These are phyloP conservation scores for Elaeis guineensis DNA, from an alignment of 176 grass and related monocot genomes.

Conservation along the genomic window DNA sequence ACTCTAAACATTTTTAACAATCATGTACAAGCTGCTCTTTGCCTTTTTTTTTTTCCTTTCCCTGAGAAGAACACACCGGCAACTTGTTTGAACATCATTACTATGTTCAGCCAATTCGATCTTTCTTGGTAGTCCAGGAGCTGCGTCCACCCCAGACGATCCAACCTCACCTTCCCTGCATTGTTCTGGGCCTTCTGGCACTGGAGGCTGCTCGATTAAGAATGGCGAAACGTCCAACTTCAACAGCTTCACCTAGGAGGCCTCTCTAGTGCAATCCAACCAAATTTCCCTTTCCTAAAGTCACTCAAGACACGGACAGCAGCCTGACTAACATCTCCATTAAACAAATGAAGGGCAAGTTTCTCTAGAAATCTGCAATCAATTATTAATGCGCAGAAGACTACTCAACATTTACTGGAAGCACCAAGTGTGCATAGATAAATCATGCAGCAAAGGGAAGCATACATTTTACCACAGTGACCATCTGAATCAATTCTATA, in stretches of 20 bases:
- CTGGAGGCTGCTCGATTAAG: no score
- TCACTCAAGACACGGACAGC: slow-evolving; percentile 75
- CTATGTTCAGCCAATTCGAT: no score
- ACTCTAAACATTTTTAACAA: no score
- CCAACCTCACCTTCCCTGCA: no score
- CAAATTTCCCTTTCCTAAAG: slow-evolving; percentile 89
- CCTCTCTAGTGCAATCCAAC: slow-evolving; percentile 77
- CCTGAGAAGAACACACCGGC: no score
- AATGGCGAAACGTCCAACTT: no score
- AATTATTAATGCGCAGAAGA: slow-evolving; percentile 18
- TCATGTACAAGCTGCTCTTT: no score
- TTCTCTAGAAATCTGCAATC: slow-evolving; percentile 75
- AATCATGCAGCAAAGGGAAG: slow-evolving; percentile 17
- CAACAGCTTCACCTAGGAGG: slow-evolving; percentile 52
- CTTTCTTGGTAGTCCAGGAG: no score
- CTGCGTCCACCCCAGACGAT: no score
- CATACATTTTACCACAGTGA: slow-evolving; percentile 68
- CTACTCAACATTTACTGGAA: neutral
- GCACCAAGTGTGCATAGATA: neutral
- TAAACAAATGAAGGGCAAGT: slow-evolving; percentile 65
- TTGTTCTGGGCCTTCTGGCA: no score
- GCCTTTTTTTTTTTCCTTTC: no score
- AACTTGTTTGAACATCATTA: no score
- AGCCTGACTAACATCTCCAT: slow-evolving; percentile 73
- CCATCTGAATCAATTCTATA: slow-evolving; percentile 71